Evolutionary conservation across 805 yeast species (phyloP), one percentile per base, ranked within the genome.

Genomic region (Ogataea ganodermae): DNA sequence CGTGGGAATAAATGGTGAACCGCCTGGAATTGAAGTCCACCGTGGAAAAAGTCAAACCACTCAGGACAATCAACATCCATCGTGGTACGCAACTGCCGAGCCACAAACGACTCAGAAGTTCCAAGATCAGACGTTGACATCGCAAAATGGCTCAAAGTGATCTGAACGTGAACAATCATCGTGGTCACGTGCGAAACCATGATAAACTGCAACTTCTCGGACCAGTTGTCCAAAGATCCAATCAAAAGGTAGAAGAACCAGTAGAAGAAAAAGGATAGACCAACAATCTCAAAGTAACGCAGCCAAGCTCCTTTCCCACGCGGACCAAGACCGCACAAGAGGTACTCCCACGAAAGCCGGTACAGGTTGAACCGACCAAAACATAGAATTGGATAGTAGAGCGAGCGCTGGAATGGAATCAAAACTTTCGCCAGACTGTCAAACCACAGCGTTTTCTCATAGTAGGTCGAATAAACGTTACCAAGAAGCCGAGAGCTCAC

Each of bases 11-110:
- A 72, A 63, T 89, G 97, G 64, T 89, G 97, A 43, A 89, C 80
- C 0, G 91, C 94, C 63, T 89, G 97, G 71, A 88, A 89, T 66
- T 89, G 97, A 45, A 89, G 75, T 0, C 97, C 97, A 7, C 97
- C 97, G 61, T 89, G 97, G 60, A 89, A 74, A 58, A 81, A 90
- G 64, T 89, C 97, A 41, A 89, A 74, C 96, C 96, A 89, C 52
- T 79, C 84, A 2, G 97, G 96, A 70, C 97, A 89, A 58, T 86
- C 92, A 27, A 89, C 96, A 63, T 89, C 97, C 96, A 89, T 90
- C 2, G 96, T 89, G 1, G 97, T 90, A 57, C 97, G 75, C 2
- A 89, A 62, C 67, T 89, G 96, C 53, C 94, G 76, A 50, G 86
- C 83, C 0, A 84, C 79, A 60, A 89, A 89, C 6, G 89, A 76